These are phyloP conservation scores for Berkeleyomyces rouxiae DNA, from an alignment of 2,329 filamentous ascomycete genomes.

Conservation along the genomic window DNA sequence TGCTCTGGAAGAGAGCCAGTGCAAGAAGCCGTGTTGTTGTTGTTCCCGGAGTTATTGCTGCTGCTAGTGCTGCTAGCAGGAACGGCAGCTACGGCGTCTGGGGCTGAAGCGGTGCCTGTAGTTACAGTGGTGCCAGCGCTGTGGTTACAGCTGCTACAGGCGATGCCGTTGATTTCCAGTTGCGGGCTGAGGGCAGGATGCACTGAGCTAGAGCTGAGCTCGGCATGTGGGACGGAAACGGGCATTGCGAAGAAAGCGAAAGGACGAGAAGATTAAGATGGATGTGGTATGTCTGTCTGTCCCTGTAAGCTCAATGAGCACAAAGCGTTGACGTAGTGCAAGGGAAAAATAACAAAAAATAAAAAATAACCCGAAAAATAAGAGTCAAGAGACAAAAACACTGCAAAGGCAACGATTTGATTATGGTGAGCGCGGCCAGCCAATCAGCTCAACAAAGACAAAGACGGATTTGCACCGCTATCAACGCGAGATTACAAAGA, in stretches of 20 bases:
- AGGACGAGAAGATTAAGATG: background rate
- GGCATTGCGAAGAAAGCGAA: conserved; percentile 4
- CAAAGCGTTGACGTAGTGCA: conserved; percentile 5
- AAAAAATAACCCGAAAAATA: background rate
- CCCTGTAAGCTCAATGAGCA: no score
- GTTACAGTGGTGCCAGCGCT: background rate
- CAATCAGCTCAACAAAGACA: background rate
- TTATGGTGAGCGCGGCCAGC: conserved; percentile 1
- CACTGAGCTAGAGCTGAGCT: conserved; percentile 21
- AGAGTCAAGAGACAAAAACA: background rate
- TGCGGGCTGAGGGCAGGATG: conserved; percentile 31
- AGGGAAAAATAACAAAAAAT: conserved; percentile 5
- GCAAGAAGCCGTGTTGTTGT: conserved; percentile 1
- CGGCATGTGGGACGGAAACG: background rate
- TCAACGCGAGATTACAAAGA: no score
- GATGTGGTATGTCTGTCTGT: no score
- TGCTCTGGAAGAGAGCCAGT: conserved; percentile 15
- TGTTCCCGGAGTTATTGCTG: conserved; percentile 16
- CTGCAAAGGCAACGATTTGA: background rate
- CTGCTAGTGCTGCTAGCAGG: conserved; percentile 14
- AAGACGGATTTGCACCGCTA: background rate
- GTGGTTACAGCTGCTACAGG: conserved; percentile 18
- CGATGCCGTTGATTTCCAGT: conserved; percentile 13
- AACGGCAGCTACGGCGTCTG: conserved; percentile 15
- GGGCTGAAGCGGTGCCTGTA: conserved; percentile 16